Percentiles rank a stretch among this genome's conserved stretches.
Conservation (phyloP, 1,284 basidiomycete species). For the Anthracocystis walkeri region DNA sequence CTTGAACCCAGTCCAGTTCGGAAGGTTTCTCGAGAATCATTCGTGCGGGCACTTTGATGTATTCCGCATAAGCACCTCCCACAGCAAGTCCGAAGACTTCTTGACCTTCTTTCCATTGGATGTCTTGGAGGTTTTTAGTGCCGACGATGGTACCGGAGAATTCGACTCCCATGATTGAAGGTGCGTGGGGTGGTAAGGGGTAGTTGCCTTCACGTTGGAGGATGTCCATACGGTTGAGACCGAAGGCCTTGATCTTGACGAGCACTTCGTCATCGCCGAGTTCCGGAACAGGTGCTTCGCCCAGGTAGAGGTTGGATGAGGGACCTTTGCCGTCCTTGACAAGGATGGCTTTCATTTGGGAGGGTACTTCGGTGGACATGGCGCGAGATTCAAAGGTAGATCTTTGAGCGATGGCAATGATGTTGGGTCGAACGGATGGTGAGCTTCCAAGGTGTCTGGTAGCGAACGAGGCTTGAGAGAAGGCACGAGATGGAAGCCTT, state of each 20-base stretch:
- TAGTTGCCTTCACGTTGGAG: conserved; percentile 67
- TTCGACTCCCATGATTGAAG: conserved; percentile 87
- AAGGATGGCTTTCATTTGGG: conserved; percentile 82
- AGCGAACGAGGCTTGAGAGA: conserved; percentile 6
- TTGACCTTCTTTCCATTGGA: conserved; percentile 76
- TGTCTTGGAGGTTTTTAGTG: conserved; percentile 71
- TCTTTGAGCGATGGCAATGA: not conserved
- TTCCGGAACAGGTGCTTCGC: conserved; percentile 75
- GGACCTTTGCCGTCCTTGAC: conserved; percentile 84
- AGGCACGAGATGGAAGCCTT: conserved; percentile 4
- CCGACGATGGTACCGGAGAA: conserved; percentile 75
- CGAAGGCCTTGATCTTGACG: conserved; percentile 72
- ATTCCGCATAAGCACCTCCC: conserved; percentile 89
- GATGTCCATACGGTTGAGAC: conserved; percentile 68
- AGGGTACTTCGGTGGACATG: conserved; percentile 46
- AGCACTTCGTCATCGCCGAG: conserved; percentile 77
- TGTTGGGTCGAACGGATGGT: not conserved
- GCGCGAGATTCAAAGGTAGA: conserved; percentile 8
- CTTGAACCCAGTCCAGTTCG: conserved; percentile 83
- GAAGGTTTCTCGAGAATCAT: conserved; percentile 82
- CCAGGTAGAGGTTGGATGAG: conserved; percentile 82
- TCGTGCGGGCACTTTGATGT: conserved; percentile 77
- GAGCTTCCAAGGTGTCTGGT: not conserved
- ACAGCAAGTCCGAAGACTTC: conserved; percentile 84
- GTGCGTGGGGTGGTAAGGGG: conserved; percentile 81